phyloP scores from a whole-genome alignment of 75 land plant species.

The Pinus taeda region DNA sequence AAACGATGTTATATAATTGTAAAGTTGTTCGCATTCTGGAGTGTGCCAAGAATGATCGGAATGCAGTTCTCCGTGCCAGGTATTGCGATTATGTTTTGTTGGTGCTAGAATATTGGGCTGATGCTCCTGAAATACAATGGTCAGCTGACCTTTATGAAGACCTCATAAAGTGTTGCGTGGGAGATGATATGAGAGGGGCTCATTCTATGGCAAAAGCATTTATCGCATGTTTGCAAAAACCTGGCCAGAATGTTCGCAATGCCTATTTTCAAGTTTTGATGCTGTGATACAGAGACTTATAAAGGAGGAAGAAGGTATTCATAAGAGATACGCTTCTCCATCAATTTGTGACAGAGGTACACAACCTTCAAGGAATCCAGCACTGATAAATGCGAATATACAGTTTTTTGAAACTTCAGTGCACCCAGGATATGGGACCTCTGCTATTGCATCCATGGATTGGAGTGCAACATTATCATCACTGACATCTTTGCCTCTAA shows the following conservation, averaged over 20 bases:
- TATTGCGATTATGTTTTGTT: constrained; percentile 96
- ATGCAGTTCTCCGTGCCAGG: constrained; percentile 31
- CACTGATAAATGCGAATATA: no score
- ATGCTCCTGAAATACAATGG: constrained; percentile 96
- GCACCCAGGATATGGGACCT: constrained; percentile 69
- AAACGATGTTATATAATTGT: constrained; percentile 96
- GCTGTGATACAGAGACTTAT: constrained; percentile 90
- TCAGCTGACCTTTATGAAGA: constrained; percentile 97
- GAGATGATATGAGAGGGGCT: constrained; percentile 99
- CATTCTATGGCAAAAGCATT: constrained; percentile 83
- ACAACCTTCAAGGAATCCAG: no score
- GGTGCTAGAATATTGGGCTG: constrained; percentile 91
- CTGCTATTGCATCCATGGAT: constrained; percentile 86
- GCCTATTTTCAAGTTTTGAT: constrained; percentile 81
- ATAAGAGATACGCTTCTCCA: constrained; percentile 90
- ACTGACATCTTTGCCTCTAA: constrained; percentile 33
- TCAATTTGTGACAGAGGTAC: constrained; percentile 60
- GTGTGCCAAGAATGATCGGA: constrained; percentile 77
- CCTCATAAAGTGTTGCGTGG: constrained; percentile 93
- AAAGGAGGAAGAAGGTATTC: constrained; percentile 93
- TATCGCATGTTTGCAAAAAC: constrained; percentile 90
- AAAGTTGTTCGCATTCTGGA: constrained; percentile 90
- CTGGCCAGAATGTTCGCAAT: constrained; percentile 95
- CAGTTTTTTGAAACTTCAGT: constrained; percentile 12
- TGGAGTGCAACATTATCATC: constrained; percentile 52